These are phyloP conservation scores for Petasospora rhodanensis DNA, from an alignment of 1,139 yeast species.

Conservation along the genomic window DNA sequence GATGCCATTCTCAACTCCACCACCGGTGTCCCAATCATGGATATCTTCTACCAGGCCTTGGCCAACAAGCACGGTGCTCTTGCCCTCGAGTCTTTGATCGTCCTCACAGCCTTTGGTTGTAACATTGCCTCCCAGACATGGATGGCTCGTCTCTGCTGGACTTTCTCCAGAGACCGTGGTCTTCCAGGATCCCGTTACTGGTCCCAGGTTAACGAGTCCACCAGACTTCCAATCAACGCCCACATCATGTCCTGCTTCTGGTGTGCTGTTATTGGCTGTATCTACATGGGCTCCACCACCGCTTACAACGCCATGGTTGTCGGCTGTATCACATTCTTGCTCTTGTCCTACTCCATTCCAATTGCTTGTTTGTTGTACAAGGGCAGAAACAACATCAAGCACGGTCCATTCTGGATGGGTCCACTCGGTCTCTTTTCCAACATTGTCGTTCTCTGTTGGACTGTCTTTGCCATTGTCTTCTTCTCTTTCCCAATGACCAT, in stretches of 20 bases:
- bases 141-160: slow-evolving; percentile 76
- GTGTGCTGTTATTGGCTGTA: slow-evolving; percentile 45
- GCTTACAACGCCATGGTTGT: slow-evolving; percentile 55
- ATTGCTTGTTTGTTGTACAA: slow-evolving; percentile 46
- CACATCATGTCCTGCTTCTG: slow-evolving; percentile 46
- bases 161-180: slow-evolving; percentile 67
- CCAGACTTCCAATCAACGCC: slow-evolving; percentile 50
- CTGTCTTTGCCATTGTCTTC: slow-evolving; percentile 54
- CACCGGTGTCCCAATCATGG: slow-evolving; percentile 61
- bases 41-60: slow-evolving; percentile 56
- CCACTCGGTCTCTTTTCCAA: slow-evolving; percentile 54
- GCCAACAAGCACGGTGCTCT: slow-evolving; percentile 53
- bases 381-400: slow-evolving; percentile 56
- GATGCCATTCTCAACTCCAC: slow-evolving; percentile 40
- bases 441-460: slow-evolving; percentile 53
- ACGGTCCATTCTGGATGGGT: slow-evolving; percentile 72
- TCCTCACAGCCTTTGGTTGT: slow-evolving; percentile 65
- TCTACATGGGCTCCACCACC: slow-evolving; percentile 49
- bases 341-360: slow-evolving; percentile 48
- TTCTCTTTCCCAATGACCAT: slow-evolving; percentile 63
- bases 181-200: slow-evolving; percentile 45
- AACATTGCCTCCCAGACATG: slow-evolving; percentile 70
- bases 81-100: slow-evolving; percentile 51
- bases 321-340: slow-evolving; percentile 49
- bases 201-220: slow-evolving; percentile 40